These are phyloP conservation scores for Paramecium tetraurelia DNA, from an alignment of 73 alveolate species.

Conservation along the genomic window DNA sequence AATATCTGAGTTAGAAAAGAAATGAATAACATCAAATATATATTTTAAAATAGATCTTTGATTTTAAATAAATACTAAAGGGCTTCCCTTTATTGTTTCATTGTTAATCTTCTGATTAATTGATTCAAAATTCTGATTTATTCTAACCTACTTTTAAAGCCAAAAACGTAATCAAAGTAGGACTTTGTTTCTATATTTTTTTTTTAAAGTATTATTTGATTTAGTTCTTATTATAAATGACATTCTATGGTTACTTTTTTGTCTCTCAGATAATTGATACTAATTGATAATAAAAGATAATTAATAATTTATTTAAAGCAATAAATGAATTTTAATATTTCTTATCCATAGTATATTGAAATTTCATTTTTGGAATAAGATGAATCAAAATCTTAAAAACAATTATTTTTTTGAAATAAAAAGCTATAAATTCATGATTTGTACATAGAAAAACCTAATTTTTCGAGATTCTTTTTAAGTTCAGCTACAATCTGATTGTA, in stretches of 20 bases:
- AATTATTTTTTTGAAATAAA: neutral
- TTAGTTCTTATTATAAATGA: too few relatives aligned
- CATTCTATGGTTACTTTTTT: too few relatives aligned
- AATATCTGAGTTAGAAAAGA: neutral
- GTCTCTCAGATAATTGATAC: neutral
- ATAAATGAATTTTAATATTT: neutral
- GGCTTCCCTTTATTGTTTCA: neutral
- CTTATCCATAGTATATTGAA: neutral
- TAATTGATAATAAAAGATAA: neutral
- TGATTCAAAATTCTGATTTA: neutral
- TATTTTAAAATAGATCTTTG: neutral
- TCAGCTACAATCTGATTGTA: neutral
- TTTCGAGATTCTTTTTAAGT: neutral
- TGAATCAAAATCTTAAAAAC: neutral
- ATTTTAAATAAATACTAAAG: neutral
- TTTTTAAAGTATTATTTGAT: too few relatives aligned
- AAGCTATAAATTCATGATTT: neutral
- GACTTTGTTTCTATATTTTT: neutral
- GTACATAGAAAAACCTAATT: neutral
- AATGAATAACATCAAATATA: neutral
- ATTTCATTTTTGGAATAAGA: neutral
- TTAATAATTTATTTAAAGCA: neutral
- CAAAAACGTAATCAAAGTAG: neutral
- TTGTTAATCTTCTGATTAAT: neutral
- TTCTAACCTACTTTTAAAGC: neutral